These are phyloP conservation scores for Aphanoascus verrucosus DNA, from an alignment of 2,329 filamentous ascomycete species.

Conservation along the genomic window DNA sequence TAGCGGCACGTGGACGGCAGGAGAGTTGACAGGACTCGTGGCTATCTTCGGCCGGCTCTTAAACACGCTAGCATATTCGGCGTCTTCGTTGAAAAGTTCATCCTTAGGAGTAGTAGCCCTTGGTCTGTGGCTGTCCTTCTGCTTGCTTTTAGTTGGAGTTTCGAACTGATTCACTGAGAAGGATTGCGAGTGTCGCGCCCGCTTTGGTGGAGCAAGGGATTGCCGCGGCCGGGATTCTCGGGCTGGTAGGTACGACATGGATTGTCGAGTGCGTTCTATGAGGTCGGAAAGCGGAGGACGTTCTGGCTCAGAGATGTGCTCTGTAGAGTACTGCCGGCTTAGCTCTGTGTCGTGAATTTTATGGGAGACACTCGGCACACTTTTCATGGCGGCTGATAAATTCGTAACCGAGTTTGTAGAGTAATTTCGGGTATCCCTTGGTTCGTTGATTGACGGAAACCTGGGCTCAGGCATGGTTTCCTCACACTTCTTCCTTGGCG, in stretches of 20 bases:
- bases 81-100: conserved; percentile 58
- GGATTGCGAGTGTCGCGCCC: conserved; percentile 28
- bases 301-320: conserved; percentile 13
- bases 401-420: background rate
- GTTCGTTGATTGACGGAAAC: background rate
- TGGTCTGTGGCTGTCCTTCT: conserved; percentile 15
- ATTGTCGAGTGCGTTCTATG: conserved; percentile 68
- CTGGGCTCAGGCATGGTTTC: background rate
- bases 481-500: background rate
- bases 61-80: conserved; percentile 73
- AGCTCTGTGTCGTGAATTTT: background rate
- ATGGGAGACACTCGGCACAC: background rate
- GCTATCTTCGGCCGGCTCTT: conserved; percentile 72
- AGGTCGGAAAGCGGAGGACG: conserved; percentile 37
- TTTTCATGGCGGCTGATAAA: background rate
- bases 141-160: conserved; percentile 34
- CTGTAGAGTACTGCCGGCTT: background rate
- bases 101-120: conserved; percentile 49
- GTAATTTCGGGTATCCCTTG: background rate
- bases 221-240: conserved; percentile 18
- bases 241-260: conserved; percentile 56
- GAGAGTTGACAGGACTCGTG: conserved; percentile 53
- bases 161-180: conserved; percentile 49
- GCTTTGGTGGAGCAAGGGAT: conserved; percentile 17
- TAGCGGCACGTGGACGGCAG: conserved; percentile 16